Evolutionary conservation across 1,284 basidiomycete genomes (phyloP), one percentile per base, ranked within the genome.

Genomic region (Flammula alnicola): DNA sequence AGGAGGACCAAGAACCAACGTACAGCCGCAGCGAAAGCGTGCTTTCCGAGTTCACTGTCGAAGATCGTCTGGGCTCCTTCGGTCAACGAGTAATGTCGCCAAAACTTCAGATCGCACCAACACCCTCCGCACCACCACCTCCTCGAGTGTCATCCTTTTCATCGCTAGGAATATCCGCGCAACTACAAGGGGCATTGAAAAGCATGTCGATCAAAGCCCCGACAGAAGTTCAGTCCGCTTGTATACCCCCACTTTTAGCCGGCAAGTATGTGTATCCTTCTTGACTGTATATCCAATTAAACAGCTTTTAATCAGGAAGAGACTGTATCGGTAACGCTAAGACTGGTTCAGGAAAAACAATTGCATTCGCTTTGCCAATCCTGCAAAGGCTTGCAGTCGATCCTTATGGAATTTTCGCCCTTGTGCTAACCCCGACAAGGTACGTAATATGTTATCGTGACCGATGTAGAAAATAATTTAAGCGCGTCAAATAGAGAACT

Each of bases 311-410:
- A 23, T 22, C 45, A 90, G 93, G 88, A 50, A 81, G 85, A 62
- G 96, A 99, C 70, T 95, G 93, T 65, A 93, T 98, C 55, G 97
- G 97, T 25, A 95, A 97, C 55, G 95, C 97, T 1, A 96, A 98
- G 74, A 99, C 96, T 0, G 97, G 96, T 52, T 95, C 92, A 7
- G 96, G 96, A 62, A 99, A 99, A 75, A 99, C 97, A 0, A 86
- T 99, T 49, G 95, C 97, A 0, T 99, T 99, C 61, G 94, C 96
- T 1, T 72, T 99, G 8, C 97, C 97, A 1, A 97, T 98, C 44
- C 77, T 99, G 5, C 95, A 99, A 70, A 85, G 84, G 63, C 79
- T 99, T 17, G 84, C 89, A 0, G 72, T 80, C 3, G 95, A 98
- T 68, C 95, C 95, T 5, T 96, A 93, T 60, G 96, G 95, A 1